Evolutionary conservation across 306 rosid species (phyloP), one percentile per base, ranked within the genome.

Genomic region (Cotoneaster glaucophyllus): DNA sequence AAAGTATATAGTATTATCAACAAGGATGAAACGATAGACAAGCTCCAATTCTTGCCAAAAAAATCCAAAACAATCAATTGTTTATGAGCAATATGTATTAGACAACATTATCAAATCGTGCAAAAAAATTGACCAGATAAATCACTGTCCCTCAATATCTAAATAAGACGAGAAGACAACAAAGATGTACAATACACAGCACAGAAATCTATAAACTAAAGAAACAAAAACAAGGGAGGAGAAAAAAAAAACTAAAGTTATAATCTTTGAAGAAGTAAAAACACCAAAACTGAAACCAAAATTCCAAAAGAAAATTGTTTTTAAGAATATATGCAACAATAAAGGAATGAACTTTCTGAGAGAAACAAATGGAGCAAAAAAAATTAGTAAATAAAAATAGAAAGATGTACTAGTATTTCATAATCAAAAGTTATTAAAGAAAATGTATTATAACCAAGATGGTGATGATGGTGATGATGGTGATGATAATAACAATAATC

Each of bases 71-170:
- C 11, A 32, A 64, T 63, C 56, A 5, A 39, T 50, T 65, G 14
- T 34, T 48, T 52, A 69, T 39, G 34, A 66, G 67, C 52, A 74
- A 37, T 62, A 10, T 34, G 17, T 21, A 65, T 21, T 57, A 61
- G 8, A 43, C 4, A 15, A 74, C 25, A 26, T 53, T 58, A 29
- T 61, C 24, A 72, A 54, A 71, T 12, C 37, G 57, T 17, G 22
- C 24, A 32, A 65, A 71, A 37, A 25, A 17, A 48, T 66, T 76
- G 8, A 76, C 72, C 73, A 48, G 28, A 73, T 48, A 79, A 18
- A 13, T 21, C 37, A 13, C 32, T 19, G 41, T 43, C 34, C 62
- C 73, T 69, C 50, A 67, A 45, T 70, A 58, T 3, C 2, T 28
- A 19, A 37, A 32, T 32, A 10, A 15, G 11, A 24, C 7, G 1